Evolutionary conservation across 208 protist species (phyloP).

Genomic region (Naegleria lovaniensis): DNA sequence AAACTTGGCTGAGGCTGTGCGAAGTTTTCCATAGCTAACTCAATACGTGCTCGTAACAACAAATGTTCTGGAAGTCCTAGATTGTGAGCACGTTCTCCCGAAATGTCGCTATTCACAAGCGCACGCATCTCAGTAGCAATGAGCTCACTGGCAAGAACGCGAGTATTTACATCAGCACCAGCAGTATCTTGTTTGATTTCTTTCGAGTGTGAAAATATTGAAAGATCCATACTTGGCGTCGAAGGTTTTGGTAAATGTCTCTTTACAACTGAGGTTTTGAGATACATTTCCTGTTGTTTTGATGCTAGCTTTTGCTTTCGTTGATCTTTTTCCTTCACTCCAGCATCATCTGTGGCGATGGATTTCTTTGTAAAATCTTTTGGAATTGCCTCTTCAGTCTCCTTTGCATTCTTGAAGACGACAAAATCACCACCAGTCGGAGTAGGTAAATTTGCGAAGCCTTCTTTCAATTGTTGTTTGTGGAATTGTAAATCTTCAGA

Average conservation of each 20-base stretch:
- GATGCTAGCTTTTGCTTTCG: background rate
- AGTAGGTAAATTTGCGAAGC: background rate
- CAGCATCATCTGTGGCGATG: background rate
- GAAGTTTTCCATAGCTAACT: background rate
- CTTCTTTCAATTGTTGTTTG: background rate
- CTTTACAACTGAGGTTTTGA: background rate
- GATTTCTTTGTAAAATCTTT: background rate
- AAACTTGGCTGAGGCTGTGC: background rate
- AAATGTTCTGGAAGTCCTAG: background rate
- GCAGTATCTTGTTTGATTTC: background rate
- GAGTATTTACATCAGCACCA: background rate
- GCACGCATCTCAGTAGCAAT: background rate
- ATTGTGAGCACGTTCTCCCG: background rate
- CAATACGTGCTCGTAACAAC: background rate
- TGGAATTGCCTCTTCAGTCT: background rate
- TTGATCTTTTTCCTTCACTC: background rate
- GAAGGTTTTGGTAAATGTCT: background rate
- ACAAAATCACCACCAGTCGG: background rate
- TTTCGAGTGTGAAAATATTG: background rate
- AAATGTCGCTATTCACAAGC: background rate
- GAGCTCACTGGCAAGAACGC: background rate
- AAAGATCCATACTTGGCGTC: background rate
- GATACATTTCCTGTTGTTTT: constrained; percentile 13
- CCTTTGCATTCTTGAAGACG: background rate
- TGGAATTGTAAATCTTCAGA: background rate